Conservation (phyloP, 1,139 yeast species). For the Debaryomycetaceae sp. region DNA sequence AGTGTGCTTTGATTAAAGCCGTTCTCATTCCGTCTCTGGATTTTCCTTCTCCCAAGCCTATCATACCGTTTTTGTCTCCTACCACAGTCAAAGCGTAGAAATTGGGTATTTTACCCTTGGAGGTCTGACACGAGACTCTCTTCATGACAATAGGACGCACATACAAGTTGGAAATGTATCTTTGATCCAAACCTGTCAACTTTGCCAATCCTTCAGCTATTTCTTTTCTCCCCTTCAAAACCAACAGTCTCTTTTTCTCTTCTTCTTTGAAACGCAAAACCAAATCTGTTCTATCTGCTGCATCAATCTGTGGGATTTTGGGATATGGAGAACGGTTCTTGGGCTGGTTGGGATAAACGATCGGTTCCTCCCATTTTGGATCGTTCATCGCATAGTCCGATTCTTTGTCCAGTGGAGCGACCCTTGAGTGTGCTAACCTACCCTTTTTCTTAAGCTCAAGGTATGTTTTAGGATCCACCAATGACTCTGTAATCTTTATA, state of each 20-base stretch:
- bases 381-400: slow-evolving; percentile 35
- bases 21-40: slow-evolving; percentile 74
- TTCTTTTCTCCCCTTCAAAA: slow-evolving; percentile 18
- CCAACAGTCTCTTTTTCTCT: slow-evolving; percentile 11
- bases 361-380: slow-evolving; percentile 48
- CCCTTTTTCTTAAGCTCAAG: slow-evolving; percentile 34
- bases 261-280: slow-evolving; percentile 32
- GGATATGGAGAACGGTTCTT: slow-evolving; percentile 40
- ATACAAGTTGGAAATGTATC: slow-evolving; percentile 61
- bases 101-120: slow-evolving; percentile 87
- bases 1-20: slow-evolving; percentile 83
- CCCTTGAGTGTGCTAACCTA: slow-evolving; percentile 26
- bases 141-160: slow-evolving; percentile 71
- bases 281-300: slow-evolving; percentile 42
- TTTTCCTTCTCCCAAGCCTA: slow-evolving; percentile 95
- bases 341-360: slow-evolving; percentile 46
- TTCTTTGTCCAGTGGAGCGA: slow-evolving; percentile 25
- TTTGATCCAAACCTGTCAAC: slow-evolving; percentile 71
- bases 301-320: slow-evolving; percentile 36
- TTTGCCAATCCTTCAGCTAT: slow-evolving; percentile 60
- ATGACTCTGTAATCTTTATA: slow-evolving; percentile 74
- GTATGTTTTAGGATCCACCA: slow-evolving; percentile 61
- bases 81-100: slow-evolving; percentile 85
- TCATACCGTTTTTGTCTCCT: slow-evolving; percentile 91
- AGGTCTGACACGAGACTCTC: slow-evolving; percentile 87